A percentile compares a stretch with the other conserved stretches of the same genome.
These are phyloP conservation scores for Thoreauomyces humboldtii DNA, from an alignment of 192 early-diverging fungal species.

Conservation along the genomic window DNA sequence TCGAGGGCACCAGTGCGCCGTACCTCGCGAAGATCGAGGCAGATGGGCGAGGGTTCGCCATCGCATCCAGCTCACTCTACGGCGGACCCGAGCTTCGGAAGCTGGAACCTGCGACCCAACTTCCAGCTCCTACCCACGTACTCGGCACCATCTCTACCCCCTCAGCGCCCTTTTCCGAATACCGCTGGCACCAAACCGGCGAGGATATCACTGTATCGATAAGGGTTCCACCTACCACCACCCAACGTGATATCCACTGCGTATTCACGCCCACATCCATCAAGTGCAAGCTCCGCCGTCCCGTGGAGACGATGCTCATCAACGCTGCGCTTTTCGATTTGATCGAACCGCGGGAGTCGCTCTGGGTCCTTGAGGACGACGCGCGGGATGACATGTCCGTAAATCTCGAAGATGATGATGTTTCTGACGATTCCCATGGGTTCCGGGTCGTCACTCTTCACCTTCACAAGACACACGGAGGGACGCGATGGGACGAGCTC, in stretches of 20 bases:
- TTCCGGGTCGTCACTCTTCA: constrained; percentile 27
- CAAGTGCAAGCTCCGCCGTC: background rate
- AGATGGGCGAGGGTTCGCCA: constrained; percentile 3
- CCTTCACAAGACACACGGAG: constrained; percentile 15
- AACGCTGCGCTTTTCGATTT: constrained; percentile 8
- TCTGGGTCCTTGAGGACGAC: constrained; percentile 33
- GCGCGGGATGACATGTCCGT: background rate
- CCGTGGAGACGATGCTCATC: constrained; percentile 9
- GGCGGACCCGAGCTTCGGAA: background rate
- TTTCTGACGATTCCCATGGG: too few relatives aligned
- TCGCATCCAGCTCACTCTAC: background rate
- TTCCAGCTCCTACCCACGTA: too few relatives aligned
- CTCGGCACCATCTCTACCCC: too few relatives aligned
- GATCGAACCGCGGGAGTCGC: constrained; percentile 24
- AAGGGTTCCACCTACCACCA: background rate
- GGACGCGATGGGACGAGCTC: constrained; percentile 27
- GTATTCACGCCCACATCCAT: background rate
- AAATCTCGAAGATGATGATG: too few relatives aligned
- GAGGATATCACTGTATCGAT: constrained; percentile 17
- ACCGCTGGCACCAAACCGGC: constrained; percentile 20
- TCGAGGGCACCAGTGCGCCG: constrained; percentile 14
- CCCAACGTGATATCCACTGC: constrained; percentile 6
- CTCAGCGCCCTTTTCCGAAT: too few relatives aligned
- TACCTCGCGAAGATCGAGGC: constrained; percentile 15
- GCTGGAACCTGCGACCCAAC: too few relatives aligned